phyloP scores from a whole-genome alignment of 1,139 yeast genomes.

The Candida tetrigidarum region DNA sequence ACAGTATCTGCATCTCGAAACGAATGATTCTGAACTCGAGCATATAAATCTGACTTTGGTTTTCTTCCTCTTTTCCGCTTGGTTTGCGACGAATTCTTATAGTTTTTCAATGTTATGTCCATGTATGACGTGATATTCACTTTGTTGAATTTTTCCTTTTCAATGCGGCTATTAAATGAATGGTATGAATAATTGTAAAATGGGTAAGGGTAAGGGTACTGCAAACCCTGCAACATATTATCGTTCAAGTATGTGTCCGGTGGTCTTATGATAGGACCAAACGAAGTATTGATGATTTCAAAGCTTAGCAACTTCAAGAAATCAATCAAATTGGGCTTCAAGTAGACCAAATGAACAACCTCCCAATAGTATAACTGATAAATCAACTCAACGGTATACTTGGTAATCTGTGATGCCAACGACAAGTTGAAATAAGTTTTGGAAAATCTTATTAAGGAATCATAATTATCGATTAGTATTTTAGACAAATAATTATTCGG shows the following conservation, averaged over 20 bases:
- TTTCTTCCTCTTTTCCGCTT: slow-evolving; percentile 15
- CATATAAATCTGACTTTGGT: slow-evolving; percentile 4
- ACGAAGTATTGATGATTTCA: slow-evolving; percentile 41
- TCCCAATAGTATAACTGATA: slow-evolving; percentile 51
- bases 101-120: slow-evolving; percentile 36
- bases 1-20: slow-evolving; percentile 2
- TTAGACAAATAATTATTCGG: slow-evolving; percentile 45
- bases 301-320: slow-evolving; percentile 40
- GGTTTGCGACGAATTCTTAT: slow-evolving; percentile 15
- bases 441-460: slow-evolving; percentile 31
- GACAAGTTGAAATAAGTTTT: slow-evolving; percentile 43
- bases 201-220: slow-evolving; percentile 52
- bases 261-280: slow-evolving; percentile 46
- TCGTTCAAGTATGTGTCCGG: slow-evolving; percentile 43
- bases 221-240: slow-evolving; percentile 45
- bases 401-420: slow-evolving; percentile 42
- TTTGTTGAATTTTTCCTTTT: slow-evolving; percentile 29
- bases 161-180: slow-evolving; percentile 34
- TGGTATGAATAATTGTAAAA: slow-evolving; percentile 52
- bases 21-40: background rate
- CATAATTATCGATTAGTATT: slow-evolving; percentile 45
- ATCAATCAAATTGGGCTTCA: slow-evolving; percentile 37
- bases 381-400: slow-evolving; percentile 42
- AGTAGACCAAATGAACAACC: slow-evolving; percentile 42
- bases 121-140: slow-evolving; percentile 40